Conservation (phyloP, 2,329 filamentous ascomycete genomes). For the Didymella segeticola region DNA sequence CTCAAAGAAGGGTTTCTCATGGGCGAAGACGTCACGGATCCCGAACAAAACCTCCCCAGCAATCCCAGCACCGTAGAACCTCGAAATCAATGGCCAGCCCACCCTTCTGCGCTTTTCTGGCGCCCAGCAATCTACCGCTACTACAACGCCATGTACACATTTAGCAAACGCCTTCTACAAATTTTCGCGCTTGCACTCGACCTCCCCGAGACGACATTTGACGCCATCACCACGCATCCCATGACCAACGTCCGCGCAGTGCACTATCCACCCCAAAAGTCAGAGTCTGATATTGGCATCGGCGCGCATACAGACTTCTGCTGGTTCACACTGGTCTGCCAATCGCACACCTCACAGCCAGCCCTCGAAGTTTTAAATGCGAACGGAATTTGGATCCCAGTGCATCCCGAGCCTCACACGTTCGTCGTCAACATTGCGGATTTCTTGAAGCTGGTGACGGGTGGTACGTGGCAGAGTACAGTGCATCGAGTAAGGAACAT, state of each 20-base stretch:
- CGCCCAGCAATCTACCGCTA: slow-evolving; percentile 41
- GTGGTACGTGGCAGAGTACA: slow-evolving; percentile 49
- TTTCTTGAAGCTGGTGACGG: slow-evolving; percentile 52
- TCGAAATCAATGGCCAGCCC: slow-evolving; percentile 43
- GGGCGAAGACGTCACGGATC: slow-evolving; percentile 45
- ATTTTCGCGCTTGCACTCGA: slow-evolving; percentile 51
- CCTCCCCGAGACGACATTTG: slow-evolving; percentile 50
- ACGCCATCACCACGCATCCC: slow-evolving; percentile 48
- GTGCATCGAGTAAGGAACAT: slow-evolving; percentile 52
- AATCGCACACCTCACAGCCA: slow-evolving; percentile 31
- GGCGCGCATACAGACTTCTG: slow-evolving; percentile 54
- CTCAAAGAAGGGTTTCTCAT: slow-evolving; percentile 47
- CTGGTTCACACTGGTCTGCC: slow-evolving; percentile 52
- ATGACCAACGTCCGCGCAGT: slow-evolving; percentile 53
- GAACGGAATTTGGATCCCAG: slow-evolving; percentile 52
- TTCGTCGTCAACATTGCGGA: slow-evolving; percentile 54
- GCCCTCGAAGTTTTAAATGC: slow-evolving; percentile 52
- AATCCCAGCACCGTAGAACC: slow-evolving; percentile 21
- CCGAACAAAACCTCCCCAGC: slow-evolving; percentile 35
- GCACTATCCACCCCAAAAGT: slow-evolving; percentile 50
- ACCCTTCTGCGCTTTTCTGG: slow-evolving; percentile 37
- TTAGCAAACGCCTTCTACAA: slow-evolving; percentile 42
- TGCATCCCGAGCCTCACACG: slow-evolving; percentile 42
- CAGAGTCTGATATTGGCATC: slow-evolving; percentile 45
- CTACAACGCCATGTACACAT: slow-evolving; percentile 39